A percentile compares a stretch with the other conserved stretches of the same genome.
phyloP scores from a whole-genome alignment of 2,329 filamentous ascomycete genomes.

The Aspergillus sp. region DNA sequence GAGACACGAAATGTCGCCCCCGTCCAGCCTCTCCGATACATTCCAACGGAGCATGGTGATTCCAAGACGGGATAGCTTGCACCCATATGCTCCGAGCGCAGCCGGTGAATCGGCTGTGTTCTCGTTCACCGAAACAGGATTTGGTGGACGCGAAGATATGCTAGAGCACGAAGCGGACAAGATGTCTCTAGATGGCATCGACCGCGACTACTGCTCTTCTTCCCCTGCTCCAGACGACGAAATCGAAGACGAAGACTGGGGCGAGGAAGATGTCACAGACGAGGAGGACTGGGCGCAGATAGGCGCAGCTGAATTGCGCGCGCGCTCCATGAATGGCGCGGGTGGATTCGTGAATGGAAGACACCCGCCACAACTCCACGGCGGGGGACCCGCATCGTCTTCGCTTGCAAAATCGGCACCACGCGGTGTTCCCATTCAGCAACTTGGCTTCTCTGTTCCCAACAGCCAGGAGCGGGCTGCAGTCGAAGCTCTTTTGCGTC shows the following conservation, averaged over 20 bases:
- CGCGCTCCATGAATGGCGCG: slow-evolving; percentile 53
- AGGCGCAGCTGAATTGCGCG: slow-evolving; percentile 80
- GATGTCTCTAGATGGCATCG: slow-evolving; percentile 82
- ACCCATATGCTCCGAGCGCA: slow-evolving; percentile 60
- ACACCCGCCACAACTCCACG: slow-evolving; percentile 28
- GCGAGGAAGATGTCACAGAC: slow-evolving; percentile 86
- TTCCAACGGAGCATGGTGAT: slow-evolving; percentile 50
- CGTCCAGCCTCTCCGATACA: slow-evolving; percentile 50
- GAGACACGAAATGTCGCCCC: slow-evolving; percentile 44
- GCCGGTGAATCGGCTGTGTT: slow-evolving; percentile 72
- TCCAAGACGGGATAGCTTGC: slow-evolving; percentile 37
- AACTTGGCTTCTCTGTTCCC: slow-evolving; percentile 31
- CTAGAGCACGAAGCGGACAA: slow-evolving; percentile 86
- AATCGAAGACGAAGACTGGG: slow-evolving; percentile 70
- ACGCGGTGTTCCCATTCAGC: slow-evolving; percentile 33
- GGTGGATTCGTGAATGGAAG: slow-evolving; percentile 40
- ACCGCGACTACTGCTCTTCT: slow-evolving; percentile 66
- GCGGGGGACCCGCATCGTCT: slow-evolving; percentile 38
- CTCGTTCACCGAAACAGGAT: slow-evolving; percentile 66
- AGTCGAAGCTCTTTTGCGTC: slow-evolving; percentile 48
- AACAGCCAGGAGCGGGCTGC: slow-evolving; percentile 48
- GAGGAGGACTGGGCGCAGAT: slow-evolving; percentile 95
- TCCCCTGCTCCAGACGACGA: slow-evolving; percentile 69
- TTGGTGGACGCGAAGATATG: slow-evolving; percentile 62
- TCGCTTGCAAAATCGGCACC: slow-evolving; percentile 43